Evolutionary conservation across 148 eudicot species (phyloP), one percentile per base, ranked within the genome.

Genomic region (Drosera capensis): DNA sequence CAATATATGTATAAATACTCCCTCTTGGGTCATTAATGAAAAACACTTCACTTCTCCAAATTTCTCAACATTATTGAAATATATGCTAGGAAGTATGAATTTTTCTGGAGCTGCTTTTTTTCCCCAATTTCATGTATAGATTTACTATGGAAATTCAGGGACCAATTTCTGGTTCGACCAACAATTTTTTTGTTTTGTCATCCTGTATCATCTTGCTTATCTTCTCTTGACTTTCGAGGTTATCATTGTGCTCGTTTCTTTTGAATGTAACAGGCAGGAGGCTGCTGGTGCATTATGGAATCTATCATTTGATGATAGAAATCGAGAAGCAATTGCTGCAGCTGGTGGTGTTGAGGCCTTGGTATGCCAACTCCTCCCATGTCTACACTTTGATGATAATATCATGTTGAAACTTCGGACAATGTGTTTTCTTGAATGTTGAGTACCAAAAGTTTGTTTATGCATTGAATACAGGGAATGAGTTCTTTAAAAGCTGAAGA

Each of bases 271-370:
- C 71, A 90, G 99, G 72, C 95, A 90, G 72, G 99, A 90, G 70
- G 93, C 99, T 60, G 99, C 99, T 69, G 95, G 95, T 48, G 99
- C 99, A 38, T 71, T 90, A 58, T 90, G 95, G 99, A 90, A 90
- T 58, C 68, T 90, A 53, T 84, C 97, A 23, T 90, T 84, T 68
- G 95, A 90, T 68, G 97, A 90, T 44, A 72, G 80, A 52, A 90
- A 90, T 64, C 87, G 93, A 54, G 99, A 85, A 73, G 85, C 85
- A 40, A 84, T 90, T 66, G 95, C 95, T 39, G 79, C 68, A 37
- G 83, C 85, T 55, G 87, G 88, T 51, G 99, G 99, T 49, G 95
- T 90, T 51, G 99, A 90, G 73, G 95, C 99, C 52, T 68, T 90
- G 99, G 99, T 90, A 81, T 46, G 70, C 16, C 40, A 6, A 35